Base-by-base conservation (phyloP, 371 early-diverging fungal species). In the Syncephalastrum monosporum region DNA sequence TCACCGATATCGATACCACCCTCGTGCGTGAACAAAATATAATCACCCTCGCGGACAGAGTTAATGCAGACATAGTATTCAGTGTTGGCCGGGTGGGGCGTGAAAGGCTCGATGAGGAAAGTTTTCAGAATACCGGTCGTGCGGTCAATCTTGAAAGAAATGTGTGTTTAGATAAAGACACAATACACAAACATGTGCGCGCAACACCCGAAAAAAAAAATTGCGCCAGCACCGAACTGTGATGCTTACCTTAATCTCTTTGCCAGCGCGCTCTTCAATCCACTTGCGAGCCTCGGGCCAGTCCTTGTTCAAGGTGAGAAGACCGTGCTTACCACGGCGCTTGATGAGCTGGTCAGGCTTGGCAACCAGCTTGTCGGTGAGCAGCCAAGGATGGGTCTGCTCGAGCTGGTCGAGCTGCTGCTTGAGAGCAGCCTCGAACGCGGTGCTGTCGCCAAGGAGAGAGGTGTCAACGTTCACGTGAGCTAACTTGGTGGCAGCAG, bases 1-100 rank as follows among this genome's bases (percentile, higher is more conserved):
- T 98, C 97, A 65, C 98, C 98, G 42, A 98, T 85, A 60, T 98
- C 98, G 47, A 98, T 91, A 66, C 98, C 98, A 67, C 98, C 98
- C 75, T 96, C 95, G 74, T 96, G 95, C 25, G 95, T 94, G 77
- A 97, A 98, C 58, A 93, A 83, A 53, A 98, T 94, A 65, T 87
- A 83, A 72, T 98, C 97, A 55, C 98, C 98, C 44, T 96, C 91
- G 64, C 97, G 92, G 50, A 84, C 87, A 52, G 94, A 92, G 81
- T 96, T 94, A 73, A 98, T 96, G 82, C 95, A 94, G 59, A 97
- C 86, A 72, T 97, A 98, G 81, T 93, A 93, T 76, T 98, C 98
- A 47, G 92, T 89, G 65, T 92, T 85, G 64, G 82, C 81, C 29
- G 93, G 83, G 72, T 98, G 98, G 50, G 97, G 94, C 50, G 92